Base-by-base conservation (phyloP, 2,329 filamentous ascomycete genomes). In the Metarhizium sp. region DNA sequence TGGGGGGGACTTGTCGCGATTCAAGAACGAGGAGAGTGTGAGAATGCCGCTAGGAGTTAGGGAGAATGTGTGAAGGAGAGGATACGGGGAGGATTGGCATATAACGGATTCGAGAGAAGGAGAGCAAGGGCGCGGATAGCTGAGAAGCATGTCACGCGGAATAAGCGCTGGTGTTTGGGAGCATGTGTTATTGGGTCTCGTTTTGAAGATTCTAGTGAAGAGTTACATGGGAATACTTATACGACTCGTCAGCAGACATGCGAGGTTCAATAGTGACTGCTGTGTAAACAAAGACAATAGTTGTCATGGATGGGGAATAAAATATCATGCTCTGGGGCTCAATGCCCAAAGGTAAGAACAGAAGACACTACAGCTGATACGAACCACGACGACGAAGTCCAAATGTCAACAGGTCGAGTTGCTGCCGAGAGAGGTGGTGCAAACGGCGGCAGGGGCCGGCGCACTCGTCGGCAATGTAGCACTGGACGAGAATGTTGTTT, bases 1-100 rank as follows among this genome's bases (percentile, higher is more conserved):
- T 59, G 85, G 82, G 6, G 90, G 94, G 63, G 94, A 97, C 68
- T 82, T 88, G 69, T 75, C 75, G 55, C 76, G 88, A 43, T 94
- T 73, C 63, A 65, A 66, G 63, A 87, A 90, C 63, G 80, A 82
- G 54, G 78, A 82, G 55, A 75, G 79, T 20, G 81, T 84, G 57
- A 72, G 77, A 25, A 71, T 66, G 65, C 77, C 78, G n/a, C 61
- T 82, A 52, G 75, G 74, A 3, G 65, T 67, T 51, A 71, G 71
- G 59, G 63, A 74, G 53, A 79, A 77, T 60, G 63, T 71, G 49
- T 73, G 59, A 63, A 3, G 13, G 6, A 38, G 63, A 2, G 13
- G 8, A 38, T 25, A 25, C 43, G 32, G 18, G 29, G 29, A 25
- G 29, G 42, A 38, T 40, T 11, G 42, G 6, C 16, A 20, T 45